Evolutionary conservation across 169 alveolate genomes (phyloP).

Genomic region (Cryptosporidium sp.): DNA sequence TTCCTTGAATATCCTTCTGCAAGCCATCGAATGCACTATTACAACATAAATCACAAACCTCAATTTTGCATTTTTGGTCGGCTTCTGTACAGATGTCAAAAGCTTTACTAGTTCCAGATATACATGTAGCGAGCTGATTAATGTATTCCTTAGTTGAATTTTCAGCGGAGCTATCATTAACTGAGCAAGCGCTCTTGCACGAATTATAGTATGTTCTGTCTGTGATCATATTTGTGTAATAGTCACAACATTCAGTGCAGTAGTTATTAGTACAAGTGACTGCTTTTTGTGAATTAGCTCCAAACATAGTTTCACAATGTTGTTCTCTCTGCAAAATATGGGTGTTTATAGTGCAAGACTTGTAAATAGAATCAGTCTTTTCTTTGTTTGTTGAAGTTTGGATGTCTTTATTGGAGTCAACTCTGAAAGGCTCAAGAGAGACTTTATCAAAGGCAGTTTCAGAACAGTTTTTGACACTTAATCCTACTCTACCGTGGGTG

Average conservation of each 20-base stretch:
- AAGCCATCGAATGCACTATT: slow-evolving; percentile 20
- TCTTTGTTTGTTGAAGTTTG: background rate
- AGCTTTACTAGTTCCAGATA: slow-evolving; percentile 63
- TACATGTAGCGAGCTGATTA: slow-evolving; percentile 22
- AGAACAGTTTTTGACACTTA: slow-evolving; percentile 79
- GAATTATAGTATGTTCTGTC: slow-evolving; percentile 48
- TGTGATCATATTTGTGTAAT: slow-evolving; percentile 78
- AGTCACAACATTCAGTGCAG: slow-evolving; percentile 81
- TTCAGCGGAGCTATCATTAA: slow-evolving; percentile 25
- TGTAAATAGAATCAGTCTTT: slow-evolving; percentile 10
- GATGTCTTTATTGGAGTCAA: slow-evolving; percentile 1
- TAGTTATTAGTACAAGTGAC: slow-evolving; percentile 73
- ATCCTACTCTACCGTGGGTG: slow-evolving; percentile 78
- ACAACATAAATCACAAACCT: slow-evolving; percentile 66
- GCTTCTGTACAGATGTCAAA: slow-evolving; percentile 65
- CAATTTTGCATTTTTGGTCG: slow-evolving; percentile 40
- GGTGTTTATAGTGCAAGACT: slow-evolving; percentile 47
- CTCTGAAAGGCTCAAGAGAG: slow-evolving; percentile 74
- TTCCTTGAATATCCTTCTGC: slow-evolving; percentile 7
- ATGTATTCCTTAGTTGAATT: slow-evolving; percentile 34
- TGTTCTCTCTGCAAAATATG: slow-evolving; percentile 75
- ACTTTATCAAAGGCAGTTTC: slow-evolving; percentile 79
- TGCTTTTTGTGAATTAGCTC: slow-evolving; percentile 40
- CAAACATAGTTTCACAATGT: slow-evolving; percentile 75
- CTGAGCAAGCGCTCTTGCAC: slow-evolving; percentile 48